Evolutionary conservation across 2,329 filamentous ascomycete species (phyloP).

Genomic region (Alternaria triticimaculans): DNA sequence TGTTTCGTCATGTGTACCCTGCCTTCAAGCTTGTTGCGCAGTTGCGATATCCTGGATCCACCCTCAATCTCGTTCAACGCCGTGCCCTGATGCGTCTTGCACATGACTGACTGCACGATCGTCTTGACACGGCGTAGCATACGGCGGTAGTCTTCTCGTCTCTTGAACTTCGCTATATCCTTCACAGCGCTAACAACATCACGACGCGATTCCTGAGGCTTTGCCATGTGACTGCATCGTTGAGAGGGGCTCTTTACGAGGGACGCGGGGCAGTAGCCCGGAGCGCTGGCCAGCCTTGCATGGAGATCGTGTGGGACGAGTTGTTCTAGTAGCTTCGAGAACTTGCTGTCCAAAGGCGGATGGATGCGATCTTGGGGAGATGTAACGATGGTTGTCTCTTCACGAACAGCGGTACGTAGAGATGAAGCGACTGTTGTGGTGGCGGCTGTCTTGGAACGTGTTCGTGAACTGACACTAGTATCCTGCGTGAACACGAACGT

Average conservation of each 20-base stretch:
- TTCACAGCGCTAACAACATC: background rate
- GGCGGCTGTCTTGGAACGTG: background rate
- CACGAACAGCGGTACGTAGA: background rate
- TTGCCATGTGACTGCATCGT: background rate
- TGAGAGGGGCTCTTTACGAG: background rate
- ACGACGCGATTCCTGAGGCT: background rate
- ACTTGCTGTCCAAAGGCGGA: background rate
- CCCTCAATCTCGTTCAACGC: background rate
- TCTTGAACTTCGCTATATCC: background rate
- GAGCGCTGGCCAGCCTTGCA: background rate
- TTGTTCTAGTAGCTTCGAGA: background rate
- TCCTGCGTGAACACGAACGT: background rate
- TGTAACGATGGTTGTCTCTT: background rate
- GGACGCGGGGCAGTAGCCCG: background rate
- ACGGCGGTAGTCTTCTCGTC: background rate
- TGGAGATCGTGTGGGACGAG: background rate
- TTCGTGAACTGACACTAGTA: background rate
- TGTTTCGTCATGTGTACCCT: background rate
- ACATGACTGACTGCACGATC: background rate
- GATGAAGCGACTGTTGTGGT: background rate
- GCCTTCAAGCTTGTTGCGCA: background rate
- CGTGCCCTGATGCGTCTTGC: background rate
- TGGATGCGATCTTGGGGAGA: background rate
- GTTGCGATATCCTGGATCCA: background rate
- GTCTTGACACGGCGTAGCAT: background rate